phyloP scores from a whole-genome alignment of 2,329 filamentous ascomycete species.

The Fusarium sp. region DNA sequence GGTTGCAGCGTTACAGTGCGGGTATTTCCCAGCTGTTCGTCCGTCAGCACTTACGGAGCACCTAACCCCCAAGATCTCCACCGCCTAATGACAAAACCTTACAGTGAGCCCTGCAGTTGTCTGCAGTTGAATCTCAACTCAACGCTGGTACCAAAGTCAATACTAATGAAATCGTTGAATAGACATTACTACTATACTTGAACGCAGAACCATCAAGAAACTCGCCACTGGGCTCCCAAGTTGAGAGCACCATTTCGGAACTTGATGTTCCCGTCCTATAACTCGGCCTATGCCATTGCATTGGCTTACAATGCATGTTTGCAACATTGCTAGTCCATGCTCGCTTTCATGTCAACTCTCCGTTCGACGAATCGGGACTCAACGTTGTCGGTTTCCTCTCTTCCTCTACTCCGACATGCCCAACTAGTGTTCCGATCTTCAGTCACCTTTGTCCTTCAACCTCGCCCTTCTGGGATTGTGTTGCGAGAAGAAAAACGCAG shows the following conservation, averaged over 20 bases:
- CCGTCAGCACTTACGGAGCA: conserved; percentile 18
- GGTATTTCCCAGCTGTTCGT: conserved; percentile 18
- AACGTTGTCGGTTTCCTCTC: conserved; percentile 14
- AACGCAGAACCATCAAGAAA: conserved; percentile 25
- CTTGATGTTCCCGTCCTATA: conserved; percentile 14
- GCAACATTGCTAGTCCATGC: conserved; percentile 28
- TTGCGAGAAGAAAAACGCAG: neutral
- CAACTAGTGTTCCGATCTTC: conserved; percentile 19
- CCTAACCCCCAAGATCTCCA: neutral
- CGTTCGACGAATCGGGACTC: conserved; percentile 17
- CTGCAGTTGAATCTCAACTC: neutral
- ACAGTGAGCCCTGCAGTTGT: conserved; percentile 5
- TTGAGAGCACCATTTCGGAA: neutral
- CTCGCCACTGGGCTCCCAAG: conserved; percentile 22
- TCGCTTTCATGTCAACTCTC: conserved; percentile 6
- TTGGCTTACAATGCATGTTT: conserved; percentile 18
- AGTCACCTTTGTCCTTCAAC: neutral
- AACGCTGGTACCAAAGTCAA: neutral
- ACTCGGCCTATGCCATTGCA: conserved; percentile 18
- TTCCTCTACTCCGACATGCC: neutral
- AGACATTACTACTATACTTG: neutral
- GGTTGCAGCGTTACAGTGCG: conserved; percentile 25
- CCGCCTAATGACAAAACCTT: conserved; percentile 1
- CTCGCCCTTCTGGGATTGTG: conserved; percentile 2
- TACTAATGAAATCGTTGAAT: neutral